These are phyloP conservation scores for Penicillium tannophilum DNA, from an alignment of 495 filamentous ascomycete genomes.

Conservation along the genomic window DNA sequence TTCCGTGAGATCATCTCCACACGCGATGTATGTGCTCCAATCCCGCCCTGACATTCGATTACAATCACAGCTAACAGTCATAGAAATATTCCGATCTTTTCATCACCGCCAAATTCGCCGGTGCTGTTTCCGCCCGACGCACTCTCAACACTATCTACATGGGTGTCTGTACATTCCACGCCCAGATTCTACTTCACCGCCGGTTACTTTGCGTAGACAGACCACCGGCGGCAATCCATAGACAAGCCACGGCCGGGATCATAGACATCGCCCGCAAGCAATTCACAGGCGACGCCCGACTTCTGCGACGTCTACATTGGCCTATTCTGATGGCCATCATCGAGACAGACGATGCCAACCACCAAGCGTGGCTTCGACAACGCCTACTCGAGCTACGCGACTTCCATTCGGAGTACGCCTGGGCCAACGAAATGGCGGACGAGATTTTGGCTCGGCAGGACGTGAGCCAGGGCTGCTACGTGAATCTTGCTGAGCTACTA, in stretches of 20 bases:
- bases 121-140: conserved; percentile 37
- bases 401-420: conserved; percentile 36
- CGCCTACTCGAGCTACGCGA: conserved; percentile 37
- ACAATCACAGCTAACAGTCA: conserved; percentile 7
- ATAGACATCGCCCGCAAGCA: conserved; percentile 44
- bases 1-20: conserved; percentile 36
- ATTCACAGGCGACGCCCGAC: conserved; percentile 35
- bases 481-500: conserved; percentile 39
- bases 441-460: conserved; percentile 38
- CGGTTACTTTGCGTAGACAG: conserved; percentile 33
- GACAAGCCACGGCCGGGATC: conserved; percentile 36
- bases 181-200: conserved; percentile 45
- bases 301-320: conserved; percentile 47
- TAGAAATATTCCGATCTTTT: conserved; percentile 48
- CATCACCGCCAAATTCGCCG: conserved; percentile 45
- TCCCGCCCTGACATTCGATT: not conserved
- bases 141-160: conserved; percentile 51
- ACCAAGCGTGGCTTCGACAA: conserved; percentile 44
- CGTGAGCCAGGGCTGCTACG: conserved; percentile 27
- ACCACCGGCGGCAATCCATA: conserved; percentile 32
- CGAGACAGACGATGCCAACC: conserved; percentile 39
- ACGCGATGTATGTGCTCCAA: conserved; percentile 32
- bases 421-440: conserved; percentile 39
- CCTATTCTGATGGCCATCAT: conserved; percentile 49
- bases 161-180: conserved; percentile 48